Evolutionary conservation across 148 eudicot genomes (phyloP).

Genomic region (Silene conica): DNA sequence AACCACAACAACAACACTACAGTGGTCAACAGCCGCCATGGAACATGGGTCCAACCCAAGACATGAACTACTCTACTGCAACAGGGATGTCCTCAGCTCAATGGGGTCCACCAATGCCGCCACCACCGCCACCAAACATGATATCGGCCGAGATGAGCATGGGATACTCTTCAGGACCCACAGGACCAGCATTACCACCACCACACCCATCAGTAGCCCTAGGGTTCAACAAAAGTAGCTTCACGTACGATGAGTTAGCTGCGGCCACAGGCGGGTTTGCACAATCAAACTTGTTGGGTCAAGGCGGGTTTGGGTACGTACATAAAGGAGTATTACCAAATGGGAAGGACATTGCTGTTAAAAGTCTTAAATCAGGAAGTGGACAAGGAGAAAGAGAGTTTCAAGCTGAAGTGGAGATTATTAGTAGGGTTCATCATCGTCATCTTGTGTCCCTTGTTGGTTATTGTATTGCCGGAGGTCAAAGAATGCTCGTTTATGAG

Average conservation of each 20-base stretch:
- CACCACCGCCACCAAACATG: conserved; percentile 47
- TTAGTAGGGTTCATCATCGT: conserved; percentile 79
- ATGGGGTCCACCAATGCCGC: conserved; percentile 33
- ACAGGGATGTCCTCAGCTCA: conserved; percentile 25
- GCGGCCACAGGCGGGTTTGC: conserved; percentile 59
- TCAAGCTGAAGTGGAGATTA: conserved; percentile 82
- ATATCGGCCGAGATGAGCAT: conserved; percentile 39
- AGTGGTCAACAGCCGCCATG: conserved; percentile 34
- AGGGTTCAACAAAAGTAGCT: conserved; percentile 55
- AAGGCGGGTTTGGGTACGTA: conserved; percentile 81
- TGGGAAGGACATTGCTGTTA: conserved; percentile 76
- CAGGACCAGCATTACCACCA: conserved; percentile 39
- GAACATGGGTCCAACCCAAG: conserved; percentile 21
- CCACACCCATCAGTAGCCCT: conserved; percentile 51
- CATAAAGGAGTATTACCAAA: conserved; percentile 74
- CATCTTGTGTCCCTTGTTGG: conserved; percentile 86
- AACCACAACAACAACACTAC: conserved; percentile 21
- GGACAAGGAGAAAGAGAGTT: conserved; percentile 86
- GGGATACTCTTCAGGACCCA: conserved; percentile 38
- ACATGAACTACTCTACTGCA: conserved; percentile 18
- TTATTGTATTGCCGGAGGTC: conserved; percentile 59
- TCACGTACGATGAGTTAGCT: conserved; percentile 58
- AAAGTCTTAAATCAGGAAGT: conserved; percentile 68
- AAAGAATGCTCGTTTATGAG: conserved; percentile 81
- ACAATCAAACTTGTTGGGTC: conserved; percentile 45